phyloP scores from a whole-genome alignment of 805 yeast species.

The Lachancea mirantina region DNA sequence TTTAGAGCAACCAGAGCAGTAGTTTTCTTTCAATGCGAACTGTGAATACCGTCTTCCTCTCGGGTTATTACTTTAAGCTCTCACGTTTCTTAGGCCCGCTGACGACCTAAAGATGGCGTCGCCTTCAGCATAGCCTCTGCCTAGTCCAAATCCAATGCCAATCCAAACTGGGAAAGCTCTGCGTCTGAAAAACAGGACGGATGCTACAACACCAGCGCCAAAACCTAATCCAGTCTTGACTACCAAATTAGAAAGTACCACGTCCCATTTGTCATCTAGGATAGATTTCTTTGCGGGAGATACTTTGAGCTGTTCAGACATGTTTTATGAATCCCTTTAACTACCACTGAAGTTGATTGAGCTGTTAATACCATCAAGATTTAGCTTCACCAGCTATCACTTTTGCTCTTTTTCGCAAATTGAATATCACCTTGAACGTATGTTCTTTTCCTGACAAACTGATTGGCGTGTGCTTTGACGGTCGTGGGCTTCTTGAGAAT shows the following conservation, averaged over 20 bases:
- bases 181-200: constrained; percentile 84
- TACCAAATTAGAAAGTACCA: constrained; percentile 85
- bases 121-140: constrained; percentile 97
- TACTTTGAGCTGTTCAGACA: constrained; percentile 19
- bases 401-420: too few species aligned
- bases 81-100: constrained; percentile 69
- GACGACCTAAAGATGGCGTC: constrained; percentile 89
- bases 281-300: constrained; percentile 48
- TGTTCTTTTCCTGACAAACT: too few species aligned
- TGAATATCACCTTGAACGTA: too few species aligned
- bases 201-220: constrained; percentile 91
- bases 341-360: background rate
- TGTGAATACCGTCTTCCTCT: too few species aligned
- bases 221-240: constrained; percentile 95
- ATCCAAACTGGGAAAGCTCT: constrained; percentile 97
- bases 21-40: too few species aligned
- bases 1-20: constrained; percentile 1
- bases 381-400: too few species aligned
- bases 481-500: too few species aligned
- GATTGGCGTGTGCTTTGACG: too few species aligned
- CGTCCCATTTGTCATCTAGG: constrained; percentile 82
- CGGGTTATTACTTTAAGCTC: constrained; percentile 56
- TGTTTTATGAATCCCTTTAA: constrained; percentile 4
- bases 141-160: constrained; percentile 95
- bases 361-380: background rate